These are phyloP conservation scores for Tulasnella sp. DNA, from an alignment of 768 basidiomycete genomes.

Conservation along the genomic window DNA sequence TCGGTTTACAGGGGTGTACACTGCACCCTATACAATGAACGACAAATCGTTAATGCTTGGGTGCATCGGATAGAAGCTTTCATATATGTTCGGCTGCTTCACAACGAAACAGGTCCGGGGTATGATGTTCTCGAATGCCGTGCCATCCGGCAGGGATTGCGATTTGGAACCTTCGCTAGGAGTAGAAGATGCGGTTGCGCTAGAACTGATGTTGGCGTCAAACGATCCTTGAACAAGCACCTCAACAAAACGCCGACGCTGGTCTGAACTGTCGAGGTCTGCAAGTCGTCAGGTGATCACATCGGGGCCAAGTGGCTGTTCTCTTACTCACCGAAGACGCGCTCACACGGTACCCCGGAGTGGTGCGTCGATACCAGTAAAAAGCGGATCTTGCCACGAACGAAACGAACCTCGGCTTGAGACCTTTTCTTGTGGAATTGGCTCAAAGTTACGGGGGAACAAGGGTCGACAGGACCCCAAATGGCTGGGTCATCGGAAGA, in stretches of 20 bases:
- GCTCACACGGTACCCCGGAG: neutral
- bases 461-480: neutral
- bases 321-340: constrained; percentile 1
- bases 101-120: constrained; percentile 2
- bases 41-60: constrained; percentile 4
- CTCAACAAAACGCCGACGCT: neutral
- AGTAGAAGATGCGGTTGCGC: neutral
- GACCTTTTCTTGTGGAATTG: neutral
- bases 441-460: neutral
- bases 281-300: neutral
- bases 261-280: constrained; percentile 10
- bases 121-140: neutral
- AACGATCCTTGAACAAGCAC: neutral
- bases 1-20: neutral
- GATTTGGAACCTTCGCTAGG: neutral
- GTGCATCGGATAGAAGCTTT: neutral
- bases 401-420: neutral
- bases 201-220: neutral
- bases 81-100: neutral
- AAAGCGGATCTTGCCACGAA: constrained; percentile 1
- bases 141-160: neutral
- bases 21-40: neutral
- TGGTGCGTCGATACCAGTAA: neutral
- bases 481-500: neutral
- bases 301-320: neutral